These are phyloP conservation scores for Ceratobasidium sp. DNA, from an alignment of 1,284 basidiomycete genomes.

Conservation along the genomic window DNA sequence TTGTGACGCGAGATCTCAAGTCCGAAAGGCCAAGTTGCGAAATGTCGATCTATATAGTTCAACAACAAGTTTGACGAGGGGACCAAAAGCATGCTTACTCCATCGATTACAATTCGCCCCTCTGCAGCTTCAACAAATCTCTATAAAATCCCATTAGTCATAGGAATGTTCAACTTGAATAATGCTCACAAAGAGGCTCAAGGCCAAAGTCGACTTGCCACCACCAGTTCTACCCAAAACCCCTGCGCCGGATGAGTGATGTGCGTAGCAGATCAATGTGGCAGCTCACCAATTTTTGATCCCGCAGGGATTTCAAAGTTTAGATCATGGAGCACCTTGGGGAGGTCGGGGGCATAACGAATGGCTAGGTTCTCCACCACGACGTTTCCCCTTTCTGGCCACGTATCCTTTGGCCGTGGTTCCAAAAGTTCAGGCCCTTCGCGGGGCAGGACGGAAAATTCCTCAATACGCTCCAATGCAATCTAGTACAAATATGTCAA, in stretches of 20 bases:
- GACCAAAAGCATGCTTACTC: conserved; percentile 51
- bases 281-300: conserved; percentile 57
- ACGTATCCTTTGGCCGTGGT: conserved; percentile 83
- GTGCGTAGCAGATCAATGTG: conserved; percentile 59
- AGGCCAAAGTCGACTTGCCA: conserved; percentile 63
- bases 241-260: conserved; percentile 68
- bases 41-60: conserved; percentile 72
- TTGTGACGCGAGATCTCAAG: conserved; percentile 83
- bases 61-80: no score
- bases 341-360: conserved; percentile 83
- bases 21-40: conserved; percentile 89
- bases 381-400: conserved; percentile 85
- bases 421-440: conserved; percentile 88
- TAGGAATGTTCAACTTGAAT: not conserved
- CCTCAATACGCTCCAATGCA: conserved; percentile 91
- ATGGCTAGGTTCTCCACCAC: conserved; percentile 86
- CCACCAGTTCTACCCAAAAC: conserved; percentile 90
- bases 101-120: conserved; percentile 89
- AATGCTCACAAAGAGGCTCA: conserved; percentile 56
- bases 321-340: conserved; percentile 86
- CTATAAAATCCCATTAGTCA: conserved; percentile 69
- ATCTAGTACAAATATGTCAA: conserved; percentile 65
- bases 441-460: conserved; percentile 84
- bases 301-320: conserved; percentile 83
- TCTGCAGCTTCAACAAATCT: conserved; percentile 92